These are phyloP conservation scores for Ambrosia trifida DNA, from an alignment of 129 eudicot genomes.

Conservation along the genomic window DNA sequence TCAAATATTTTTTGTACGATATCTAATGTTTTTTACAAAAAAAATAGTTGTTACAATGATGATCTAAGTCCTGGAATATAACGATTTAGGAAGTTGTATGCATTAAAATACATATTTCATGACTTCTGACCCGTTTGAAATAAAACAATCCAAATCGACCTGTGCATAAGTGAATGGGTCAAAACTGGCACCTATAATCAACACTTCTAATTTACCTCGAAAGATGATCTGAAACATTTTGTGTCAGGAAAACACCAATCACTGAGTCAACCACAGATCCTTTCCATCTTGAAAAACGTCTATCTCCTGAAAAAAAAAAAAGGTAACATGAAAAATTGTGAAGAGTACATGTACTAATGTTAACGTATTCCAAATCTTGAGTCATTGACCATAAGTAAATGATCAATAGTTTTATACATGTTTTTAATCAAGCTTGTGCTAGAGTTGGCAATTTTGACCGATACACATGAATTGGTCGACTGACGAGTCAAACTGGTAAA, in stretches of 20 bases:
- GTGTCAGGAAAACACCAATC: conserved; percentile 90
- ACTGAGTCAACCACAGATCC: conserved; percentile 96
- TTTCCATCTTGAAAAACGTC: conserved; percentile 89
- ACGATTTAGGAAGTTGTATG: not conserved
- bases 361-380: conserved; percentile 8
- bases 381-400: not conserved
- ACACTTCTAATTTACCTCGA: conserved; percentile 56
- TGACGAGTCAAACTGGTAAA: not conserved
- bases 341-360: conserved; percentile 3
- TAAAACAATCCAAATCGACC: not conserved
- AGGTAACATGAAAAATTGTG: not conserved
- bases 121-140: not conserved
- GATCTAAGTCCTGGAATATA: conserved; percentile 9
- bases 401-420: not conserved
- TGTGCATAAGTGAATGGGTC: not conserved
- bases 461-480: not conserved
- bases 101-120: not conserved
- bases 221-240: conserved; percentile 90
- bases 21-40: not conserved
- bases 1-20: not conserved
- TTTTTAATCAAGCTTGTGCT: not conserved
- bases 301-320: conserved; percentile 53
- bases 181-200: conserved; percentile 3
- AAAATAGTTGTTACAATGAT: not conserved
- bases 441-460: not conserved